A percentile compares a stretch with the other conserved stretches of the same genome.
Evolutionary conservation across 129 eudicot genomes (phyloP).

Genomic region (Artemisia tridentata): DNA sequence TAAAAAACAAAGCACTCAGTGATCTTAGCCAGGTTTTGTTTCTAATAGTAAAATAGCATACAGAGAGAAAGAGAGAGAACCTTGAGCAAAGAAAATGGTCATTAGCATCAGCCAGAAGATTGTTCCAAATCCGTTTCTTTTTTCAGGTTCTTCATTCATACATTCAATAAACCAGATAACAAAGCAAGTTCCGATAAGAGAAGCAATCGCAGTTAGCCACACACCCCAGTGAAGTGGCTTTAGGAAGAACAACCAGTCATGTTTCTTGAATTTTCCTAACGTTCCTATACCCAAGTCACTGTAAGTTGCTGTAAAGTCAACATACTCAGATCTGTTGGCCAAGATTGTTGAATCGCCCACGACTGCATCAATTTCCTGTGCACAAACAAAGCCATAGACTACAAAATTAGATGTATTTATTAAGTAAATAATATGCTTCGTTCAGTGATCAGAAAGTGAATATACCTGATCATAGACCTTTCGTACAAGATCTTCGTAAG

Average conservation of each 20-base stretch:
- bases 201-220: conserved; percentile 28
- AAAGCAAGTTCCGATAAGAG: conserved; percentile 25
- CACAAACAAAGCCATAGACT: too few relatives aligned
- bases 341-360: conserved; percentile 46
- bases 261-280: conserved; percentile 22
- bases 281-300: conserved; percentile 38
- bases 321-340: conserved; percentile 34
- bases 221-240: conserved; percentile 34
- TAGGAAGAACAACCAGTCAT: conserved; percentile 34
- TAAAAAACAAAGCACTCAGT: conserved; percentile 11
- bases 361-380: conserved; percentile 36
- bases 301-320: conserved; percentile 46
- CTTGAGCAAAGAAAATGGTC: conserved; percentile 43
- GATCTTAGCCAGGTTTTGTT: too few relatives aligned
- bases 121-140: conserved; percentile 29
- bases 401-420: too few relatives aligned
- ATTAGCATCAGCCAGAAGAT: conserved; percentile 39
- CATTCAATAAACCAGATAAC: conserved; percentile 34
- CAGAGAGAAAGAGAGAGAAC: conserved; percentile 12
- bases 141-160: conserved; percentile 6
- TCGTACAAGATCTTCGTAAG: conserved; percentile 39
- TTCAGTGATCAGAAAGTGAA: background rate
- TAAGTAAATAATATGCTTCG: background rate
- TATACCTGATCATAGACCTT: conserved; percentile 43
- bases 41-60: too few relatives aligned